Base-by-base conservation (phyloP, 345 rosid genomes). In the Citrus sp. region DNA sequence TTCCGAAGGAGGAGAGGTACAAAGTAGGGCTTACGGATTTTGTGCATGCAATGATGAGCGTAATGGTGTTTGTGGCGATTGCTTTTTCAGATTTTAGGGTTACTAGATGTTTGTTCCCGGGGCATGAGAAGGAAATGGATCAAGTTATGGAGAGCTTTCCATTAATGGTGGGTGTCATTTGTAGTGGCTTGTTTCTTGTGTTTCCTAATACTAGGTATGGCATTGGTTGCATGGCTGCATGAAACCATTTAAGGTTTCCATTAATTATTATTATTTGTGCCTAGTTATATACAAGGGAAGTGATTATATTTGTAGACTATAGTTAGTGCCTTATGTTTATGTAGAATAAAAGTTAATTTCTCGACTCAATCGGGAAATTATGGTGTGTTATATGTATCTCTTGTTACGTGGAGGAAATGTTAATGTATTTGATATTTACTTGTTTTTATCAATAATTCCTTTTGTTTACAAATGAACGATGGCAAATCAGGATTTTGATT, bases 71-170 rank as follows among this genome's bases (percentile, higher is more conserved):
- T 42, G 70, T 79, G 79, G 93, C 97, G 32, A 88, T 92, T 8
- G 93, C 94, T 21, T 86, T 92, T 27, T 89, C 97, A 9, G 97
- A 92, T 58, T 82, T 85, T 6, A 82, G 97, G 37, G 91, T 92
- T 7, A 91, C 93, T 0, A 78, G 80, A 9, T 91, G 94, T 60
- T 56, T 91, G 84, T 83, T 92, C 61, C 91, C 93, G 0, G 89
- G 92, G 51, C 90, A 89, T 35, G 88, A 83, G 79, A 88, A 91
- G 85, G 94, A 92, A 80, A 86, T 92, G 88, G 91, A 88, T 71
- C 92, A 92, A 78, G 88, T 92, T n/a, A 89, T 91, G 94, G 97
- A 92, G 83, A 91, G 94, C 76, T 90, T 92, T 21, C 97, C 97
- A 12, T 71, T 91, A 46, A 92, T 92, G 94, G 90, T 91, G 25